These are phyloP conservation scores for Dioszegia crocea DNA, from an alignment of 768 basidiomycete species.

Conservation along the genomic window DNA sequence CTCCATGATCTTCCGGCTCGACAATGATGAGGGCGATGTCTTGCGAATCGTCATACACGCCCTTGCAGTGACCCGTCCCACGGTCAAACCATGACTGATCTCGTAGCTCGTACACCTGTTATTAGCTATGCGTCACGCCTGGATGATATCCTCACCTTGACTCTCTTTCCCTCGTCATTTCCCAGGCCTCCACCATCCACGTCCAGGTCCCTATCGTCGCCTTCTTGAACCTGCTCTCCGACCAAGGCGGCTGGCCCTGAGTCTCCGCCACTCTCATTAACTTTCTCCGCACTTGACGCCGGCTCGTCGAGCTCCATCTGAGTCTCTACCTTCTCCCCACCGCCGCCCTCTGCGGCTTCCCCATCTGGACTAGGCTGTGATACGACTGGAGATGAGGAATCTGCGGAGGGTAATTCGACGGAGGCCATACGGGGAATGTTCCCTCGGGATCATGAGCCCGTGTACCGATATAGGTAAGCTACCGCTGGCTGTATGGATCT, in stretches of 20 bases:
- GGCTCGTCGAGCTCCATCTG: background rate
- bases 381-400: too few relatives aligned
- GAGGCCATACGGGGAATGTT: background rate
- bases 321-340: too few relatives aligned
- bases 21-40: constrained; percentile 49
- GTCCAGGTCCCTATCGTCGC: constrained; percentile 6
- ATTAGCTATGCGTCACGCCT: constrained; percentile 4
- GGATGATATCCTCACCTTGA: constrained; percentile 39
- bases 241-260: background rate
- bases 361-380: background rate
- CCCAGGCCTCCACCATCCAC: constrained; percentile 7
- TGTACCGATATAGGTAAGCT: background rate
- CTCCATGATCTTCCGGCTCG: constrained; percentile 37
- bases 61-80: constrained; percentile 94
- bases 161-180: constrained; percentile 32
- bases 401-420: background rate
- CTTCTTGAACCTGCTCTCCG: background rate
- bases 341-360: too few relatives aligned
- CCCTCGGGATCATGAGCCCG: background rate
- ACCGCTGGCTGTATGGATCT: too few relatives aligned
- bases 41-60: constrained; percentile 58
- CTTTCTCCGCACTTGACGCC: too few relatives aligned
- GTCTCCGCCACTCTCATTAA: too few relatives aligned
- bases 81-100: constrained; percentile 90
- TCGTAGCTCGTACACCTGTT: constrained; percentile 93